phyloP scores from a whole-genome alignment of 2,329 filamentous ascomycete genomes.

The Hymenoscyphus fructigenus region DNA sequence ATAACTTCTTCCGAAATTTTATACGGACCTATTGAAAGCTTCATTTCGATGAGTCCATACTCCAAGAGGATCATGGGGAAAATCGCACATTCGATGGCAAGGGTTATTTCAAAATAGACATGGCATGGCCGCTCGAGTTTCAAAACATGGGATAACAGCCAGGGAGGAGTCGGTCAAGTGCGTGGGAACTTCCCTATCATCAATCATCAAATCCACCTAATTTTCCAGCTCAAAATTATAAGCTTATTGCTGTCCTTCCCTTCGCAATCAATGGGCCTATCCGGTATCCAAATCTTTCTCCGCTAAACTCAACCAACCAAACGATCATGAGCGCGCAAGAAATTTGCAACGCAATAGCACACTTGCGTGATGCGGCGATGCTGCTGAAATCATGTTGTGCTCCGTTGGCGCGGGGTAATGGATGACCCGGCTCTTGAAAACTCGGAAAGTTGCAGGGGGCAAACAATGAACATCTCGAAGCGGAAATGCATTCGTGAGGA shows the following conservation, averaged over 20 bases:
- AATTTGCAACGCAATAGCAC: not conserved
- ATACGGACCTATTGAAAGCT: not conserved
- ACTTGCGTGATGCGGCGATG: not conserved
- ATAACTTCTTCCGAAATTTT: not conserved
- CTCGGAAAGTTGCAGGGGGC: not conserved
- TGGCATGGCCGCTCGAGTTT: not conserved
- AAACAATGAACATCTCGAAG: not conserved
- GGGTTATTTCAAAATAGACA: not conserved
- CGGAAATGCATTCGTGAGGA: not conserved
- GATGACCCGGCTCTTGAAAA: slow-evolving; percentile 7
- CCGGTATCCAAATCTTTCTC: not conserved
- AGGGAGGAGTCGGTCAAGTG: not conserved
- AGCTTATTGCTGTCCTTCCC: not conserved
- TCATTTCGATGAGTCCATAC: not conserved
- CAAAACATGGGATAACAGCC: not conserved
- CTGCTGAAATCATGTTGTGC: not conserved
- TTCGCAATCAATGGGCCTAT: not conserved
- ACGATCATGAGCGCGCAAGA: not conserved
- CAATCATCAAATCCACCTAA: not conserved
- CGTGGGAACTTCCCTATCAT: not conserved
- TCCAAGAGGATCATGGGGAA: not conserved
- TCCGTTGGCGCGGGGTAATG: not conserved
- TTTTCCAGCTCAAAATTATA: not conserved
- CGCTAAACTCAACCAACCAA: not conserved
- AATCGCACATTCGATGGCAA: not conserved